These are phyloP conservation scores for Simplicillium aogashimaense DNA, from an alignment of 2,329 filamentous ascomycete genomes.

Conservation along the genomic window DNA sequence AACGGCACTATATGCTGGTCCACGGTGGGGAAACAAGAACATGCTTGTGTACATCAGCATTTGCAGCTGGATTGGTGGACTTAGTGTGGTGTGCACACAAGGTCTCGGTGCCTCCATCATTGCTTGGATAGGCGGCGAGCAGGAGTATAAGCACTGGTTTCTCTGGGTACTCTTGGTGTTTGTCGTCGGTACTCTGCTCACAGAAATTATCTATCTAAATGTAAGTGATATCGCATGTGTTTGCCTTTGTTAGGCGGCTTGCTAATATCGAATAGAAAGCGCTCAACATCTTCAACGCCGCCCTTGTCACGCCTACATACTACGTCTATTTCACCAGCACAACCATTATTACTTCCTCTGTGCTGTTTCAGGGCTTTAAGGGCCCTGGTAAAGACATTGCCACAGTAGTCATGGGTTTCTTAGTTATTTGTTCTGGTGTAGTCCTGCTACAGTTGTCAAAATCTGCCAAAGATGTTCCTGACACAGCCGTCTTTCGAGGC, in stretches of 20 bases:
- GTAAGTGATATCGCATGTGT: slow-evolving; percentile 44
- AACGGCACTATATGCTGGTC: slow-evolving; percentile 71
- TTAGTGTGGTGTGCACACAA: slow-evolving; percentile 92
- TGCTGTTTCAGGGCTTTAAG: slow-evolving; percentile 90
- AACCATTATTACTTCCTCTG: slow-evolving; percentile 86
- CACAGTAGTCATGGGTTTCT: slow-evolving; percentile 86
- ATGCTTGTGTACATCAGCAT: slow-evolving; percentile 98
- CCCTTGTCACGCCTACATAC: slow-evolving; percentile 93
- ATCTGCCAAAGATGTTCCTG: slow-evolving; percentile 93
- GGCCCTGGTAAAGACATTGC: slow-evolving; percentile 71
- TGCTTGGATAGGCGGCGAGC: slow-evolving; percentile 68
- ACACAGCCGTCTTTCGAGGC: slow-evolving; percentile 82
- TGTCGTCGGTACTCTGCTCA: slow-evolving; percentile 77
- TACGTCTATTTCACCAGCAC: slow-evolving; percentile 97
- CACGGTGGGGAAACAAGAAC: slow-evolving; percentile 86
- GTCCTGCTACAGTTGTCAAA: slow-evolving; percentile 93
- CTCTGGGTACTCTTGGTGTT: slow-evolving; percentile 86
- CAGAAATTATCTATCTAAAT: slow-evolving; percentile 92
- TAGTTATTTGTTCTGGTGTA: slow-evolving; percentile 88
- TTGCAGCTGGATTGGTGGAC: slow-evolving; percentile 86
- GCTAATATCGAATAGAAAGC: slow-evolving; percentile 69
- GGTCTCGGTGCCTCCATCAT: slow-evolving; percentile 86
- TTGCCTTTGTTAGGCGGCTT: slow-evolving; percentile 4
- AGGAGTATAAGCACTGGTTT: slow-evolving; percentile 97
- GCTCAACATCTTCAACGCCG: slow-evolving; percentile 91